These are phyloP conservation scores for Brassica rapa DNA, from an alignment of 345 rosid genomes.

Conservation along the genomic window DNA sequence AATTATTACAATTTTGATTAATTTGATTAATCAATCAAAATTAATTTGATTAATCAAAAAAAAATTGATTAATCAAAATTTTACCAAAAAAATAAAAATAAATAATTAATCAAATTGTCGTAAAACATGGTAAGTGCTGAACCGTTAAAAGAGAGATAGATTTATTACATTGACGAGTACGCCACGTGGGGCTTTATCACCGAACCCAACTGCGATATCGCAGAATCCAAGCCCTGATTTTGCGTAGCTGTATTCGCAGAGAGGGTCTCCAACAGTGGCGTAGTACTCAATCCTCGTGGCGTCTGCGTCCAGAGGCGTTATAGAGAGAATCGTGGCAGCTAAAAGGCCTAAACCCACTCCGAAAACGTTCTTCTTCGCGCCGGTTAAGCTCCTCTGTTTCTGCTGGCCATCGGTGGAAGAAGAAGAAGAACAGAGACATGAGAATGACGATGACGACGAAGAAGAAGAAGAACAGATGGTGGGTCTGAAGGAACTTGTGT, in stretches of 20 bases:
- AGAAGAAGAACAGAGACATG: conserved; percentile 40
- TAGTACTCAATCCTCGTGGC: conserved; percentile 88
- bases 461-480: conserved; percentile 31
- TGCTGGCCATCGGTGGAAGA: conserved; percentile 24
- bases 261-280: conserved; percentile 85
- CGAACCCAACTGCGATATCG: conserved; percentile 65
- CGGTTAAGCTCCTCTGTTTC: conserved; percentile 21
- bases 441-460: conserved; percentile 33
- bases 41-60: no score
- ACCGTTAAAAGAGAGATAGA: neutral
- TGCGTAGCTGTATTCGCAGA: conserved; percentile 65
- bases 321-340: conserved; percentile 64
- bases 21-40: neutral
- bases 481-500: conserved; percentile 23
- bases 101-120: no score
- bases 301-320: conserved; percentile 70
- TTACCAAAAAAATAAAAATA: no score
- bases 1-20: neutral
- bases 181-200: conserved; percentile 70
- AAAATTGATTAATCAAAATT: neutral
- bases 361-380: conserved; percentile 40
- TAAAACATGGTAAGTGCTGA: neutral
- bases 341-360: conserved; percentile 65
- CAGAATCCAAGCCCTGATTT: conserved; percentile 89
- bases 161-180: conserved; percentile 73